Evolutionary conservation across 1,284 basidiomycete species (phyloP).

Genomic region (Stereum hirsutum): DNA sequence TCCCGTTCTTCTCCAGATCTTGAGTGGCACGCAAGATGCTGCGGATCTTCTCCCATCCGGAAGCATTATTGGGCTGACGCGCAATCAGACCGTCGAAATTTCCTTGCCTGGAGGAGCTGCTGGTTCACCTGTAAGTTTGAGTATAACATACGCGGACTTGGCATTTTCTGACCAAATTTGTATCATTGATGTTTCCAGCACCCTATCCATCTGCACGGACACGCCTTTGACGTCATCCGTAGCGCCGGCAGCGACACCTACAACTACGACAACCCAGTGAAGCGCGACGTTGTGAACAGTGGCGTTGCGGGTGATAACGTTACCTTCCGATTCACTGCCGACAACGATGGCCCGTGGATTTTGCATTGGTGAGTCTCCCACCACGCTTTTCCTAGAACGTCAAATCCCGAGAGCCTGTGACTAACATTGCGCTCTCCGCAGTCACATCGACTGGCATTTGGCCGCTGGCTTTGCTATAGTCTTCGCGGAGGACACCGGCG

Average conservation of each 20-base stretch:
- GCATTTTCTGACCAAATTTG: neutral
- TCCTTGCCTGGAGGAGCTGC: slow-evolving; percentile 21
- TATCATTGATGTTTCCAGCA: slow-evolving; percentile 15
- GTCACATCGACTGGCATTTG: no score
- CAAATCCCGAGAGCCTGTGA: no score
- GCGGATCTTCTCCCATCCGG: slow-evolving; percentile 22
- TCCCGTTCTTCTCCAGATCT: slow-evolving; percentile 28
- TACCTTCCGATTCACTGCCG: slow-evolving; percentile 23
- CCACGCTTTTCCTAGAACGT: no score
- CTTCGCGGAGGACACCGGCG: no score
- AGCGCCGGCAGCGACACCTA: slow-evolving; percentile 17
- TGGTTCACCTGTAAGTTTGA: slow-evolving; percentile 16
- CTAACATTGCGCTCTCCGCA: no score
- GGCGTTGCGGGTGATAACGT: slow-evolving; percentile 16
- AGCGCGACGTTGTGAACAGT: slow-evolving; percentile 17
- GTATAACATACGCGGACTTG: neutral
- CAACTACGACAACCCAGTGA: slow-evolving; percentile 30
- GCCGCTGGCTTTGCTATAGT: no score
- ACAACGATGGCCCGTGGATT: slow-evolving; percentile 41
- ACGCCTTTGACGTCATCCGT: slow-evolving; percentile 19
- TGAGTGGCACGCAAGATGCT: slow-evolving; percentile 22
- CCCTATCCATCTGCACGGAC: slow-evolving; percentile 32
- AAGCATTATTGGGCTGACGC: slow-evolving; percentile 18
- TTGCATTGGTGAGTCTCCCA: slow-evolving; percentile 26
- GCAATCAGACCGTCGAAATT: slow-evolving; percentile 26